Conservation (phyloP, 1,284 basidiomycete species). For the Leccinum fallax region DNA sequence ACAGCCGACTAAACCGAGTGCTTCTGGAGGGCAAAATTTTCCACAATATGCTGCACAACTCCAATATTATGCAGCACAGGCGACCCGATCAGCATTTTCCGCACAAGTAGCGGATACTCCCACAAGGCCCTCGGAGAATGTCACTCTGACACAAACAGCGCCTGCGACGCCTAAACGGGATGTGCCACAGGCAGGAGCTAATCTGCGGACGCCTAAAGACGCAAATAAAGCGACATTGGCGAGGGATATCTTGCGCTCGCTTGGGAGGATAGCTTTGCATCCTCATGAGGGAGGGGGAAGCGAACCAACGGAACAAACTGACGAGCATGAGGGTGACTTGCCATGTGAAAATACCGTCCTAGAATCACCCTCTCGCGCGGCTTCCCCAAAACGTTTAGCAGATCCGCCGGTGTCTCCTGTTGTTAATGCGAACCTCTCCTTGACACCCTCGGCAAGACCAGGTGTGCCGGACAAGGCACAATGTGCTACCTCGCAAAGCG, state of each 20-base stretch:
- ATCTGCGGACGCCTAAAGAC: conserved; percentile 36
- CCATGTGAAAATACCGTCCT: neutral
- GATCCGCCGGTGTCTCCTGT: neutral
- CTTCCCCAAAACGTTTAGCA: neutral
- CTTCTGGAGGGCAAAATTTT: conserved; percentile 1
- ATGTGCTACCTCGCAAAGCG: neutral
- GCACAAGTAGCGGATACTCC: conserved; percentile 3
- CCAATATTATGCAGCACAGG: conserved; percentile 28
- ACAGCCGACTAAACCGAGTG: neutral
- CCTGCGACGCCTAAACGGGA: conserved; percentile 11
- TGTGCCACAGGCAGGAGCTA: neutral
- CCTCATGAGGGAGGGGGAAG: conserved; percentile 7
- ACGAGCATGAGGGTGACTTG: conserved; percentile 1
- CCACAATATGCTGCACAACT: conserved; percentile 20
- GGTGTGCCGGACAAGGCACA: conserved; percentile 3
- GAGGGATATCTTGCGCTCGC: conserved; percentile 44
- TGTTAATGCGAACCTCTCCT: neutral
- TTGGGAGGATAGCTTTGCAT: conserved; percentile 30
- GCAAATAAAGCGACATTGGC: conserved; percentile 44
- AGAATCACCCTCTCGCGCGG: neutral
- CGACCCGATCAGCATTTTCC: conserved; percentile 8
- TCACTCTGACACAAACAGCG: neutral
- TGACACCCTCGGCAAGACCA: neutral
- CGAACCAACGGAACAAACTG: neutral
- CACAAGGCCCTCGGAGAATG: neutral